These are phyloP conservation scores for Kwoniella dendrophila DNA, from an alignment of 768 basidiomycete genomes.

Conservation along the genomic window DNA sequence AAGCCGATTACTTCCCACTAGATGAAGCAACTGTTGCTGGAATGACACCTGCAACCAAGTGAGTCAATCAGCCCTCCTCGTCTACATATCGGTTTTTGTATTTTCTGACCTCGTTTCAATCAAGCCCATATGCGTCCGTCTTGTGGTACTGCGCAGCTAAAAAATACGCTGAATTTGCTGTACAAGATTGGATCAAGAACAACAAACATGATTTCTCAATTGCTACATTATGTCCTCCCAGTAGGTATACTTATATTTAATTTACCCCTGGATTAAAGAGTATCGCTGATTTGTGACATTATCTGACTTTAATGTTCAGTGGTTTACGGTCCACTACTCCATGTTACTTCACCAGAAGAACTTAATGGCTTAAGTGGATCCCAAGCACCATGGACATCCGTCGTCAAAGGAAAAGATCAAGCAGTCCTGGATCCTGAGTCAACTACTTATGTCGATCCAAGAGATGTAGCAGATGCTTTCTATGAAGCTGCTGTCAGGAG, in stretches of 20 bases:
- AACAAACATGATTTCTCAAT: slow-evolving; percentile 29
- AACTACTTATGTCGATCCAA: background rate
- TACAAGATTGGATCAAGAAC: slow-evolving; percentile 26
- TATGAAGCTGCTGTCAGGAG: slow-evolving; percentile 20
- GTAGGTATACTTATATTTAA: slow-evolving; percentile 22
- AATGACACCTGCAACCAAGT: slow-evolving; percentile 18
- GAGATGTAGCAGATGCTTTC: slow-evolving; percentile 31
- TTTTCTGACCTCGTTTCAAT: too few relatives aligned
- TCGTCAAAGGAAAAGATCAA: slow-evolving; percentile 6
- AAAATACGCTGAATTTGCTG: slow-evolving; percentile 43
- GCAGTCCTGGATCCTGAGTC: background rate
- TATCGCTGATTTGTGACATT: slow-evolving; percentile 8
- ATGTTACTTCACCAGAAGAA: background rate
- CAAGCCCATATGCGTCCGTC: slow-evolving; percentile 3
- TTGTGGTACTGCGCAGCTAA: slow-evolving; percentile 48
- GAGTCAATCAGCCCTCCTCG: slow-evolving; percentile 12
- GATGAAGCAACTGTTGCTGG: slow-evolving; percentile 27
- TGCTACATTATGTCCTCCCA: slow-evolving; percentile 38
- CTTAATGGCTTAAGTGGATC: slow-evolving; percentile 9
- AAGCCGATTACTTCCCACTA: slow-evolving; percentile 40
- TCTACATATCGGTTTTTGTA: too few relatives aligned
- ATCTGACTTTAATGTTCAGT: slow-evolving; percentile 5
- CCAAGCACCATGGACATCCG: background rate
- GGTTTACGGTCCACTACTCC: slow-evolving; percentile 10
- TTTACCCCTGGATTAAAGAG: too few relatives aligned